These are phyloP conservation scores for Amanita rubescens DNA, from an alignment of 768 basidiomycete genomes.

Conservation along the genomic window DNA sequence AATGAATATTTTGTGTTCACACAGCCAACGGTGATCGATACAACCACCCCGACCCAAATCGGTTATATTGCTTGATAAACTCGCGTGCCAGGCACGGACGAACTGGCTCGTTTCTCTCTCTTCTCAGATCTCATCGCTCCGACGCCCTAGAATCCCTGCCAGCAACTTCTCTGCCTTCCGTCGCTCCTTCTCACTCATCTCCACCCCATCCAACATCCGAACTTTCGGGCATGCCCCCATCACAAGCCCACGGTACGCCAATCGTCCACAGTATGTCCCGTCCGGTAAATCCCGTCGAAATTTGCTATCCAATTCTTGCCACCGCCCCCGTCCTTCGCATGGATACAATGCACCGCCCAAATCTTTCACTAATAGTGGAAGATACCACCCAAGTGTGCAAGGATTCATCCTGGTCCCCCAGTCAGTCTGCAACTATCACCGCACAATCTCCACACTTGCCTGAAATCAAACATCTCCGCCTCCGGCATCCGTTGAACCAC, in stretches of 20 bases:
- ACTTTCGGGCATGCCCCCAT: constrained; percentile 69
- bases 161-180: constrained; percentile 71
- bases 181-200: constrained; percentile 77
- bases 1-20: constrained; percentile 3
- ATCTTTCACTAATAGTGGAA: constrained; percentile 74
- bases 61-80: constrained; percentile 17
- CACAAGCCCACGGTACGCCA: constrained; percentile 84
- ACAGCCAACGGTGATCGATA: constrained; percentile 12
- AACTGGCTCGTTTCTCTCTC: constrained; percentile 5
- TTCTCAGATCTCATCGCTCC: constrained; percentile 18
- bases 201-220: constrained; percentile 79
- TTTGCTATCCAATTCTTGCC: constrained; percentile 75
- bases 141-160: constrained; percentile 41
- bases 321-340: constrained; percentile 38
- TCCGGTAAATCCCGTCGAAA: constrained; percentile 91
- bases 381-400: constrained; percentile 92
- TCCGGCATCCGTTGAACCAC: constrained; percentile 65
- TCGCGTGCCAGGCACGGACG: constrained; percentile 9
- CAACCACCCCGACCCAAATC: constrained; percentile 12
- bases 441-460: constrained; percentile 34
- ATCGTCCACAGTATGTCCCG: constrained; percentile 75
- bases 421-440: not conserved
- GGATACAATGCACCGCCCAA: constrained; percentile 62
- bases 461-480: constrained; percentile 86
- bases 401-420: constrained; percentile 75